Evolutionary conservation across 129 eudicot genomes (phyloP), one percentile per base, ranked within the genome.

Genomic region (Smallanthus sonchifolius): DNA sequence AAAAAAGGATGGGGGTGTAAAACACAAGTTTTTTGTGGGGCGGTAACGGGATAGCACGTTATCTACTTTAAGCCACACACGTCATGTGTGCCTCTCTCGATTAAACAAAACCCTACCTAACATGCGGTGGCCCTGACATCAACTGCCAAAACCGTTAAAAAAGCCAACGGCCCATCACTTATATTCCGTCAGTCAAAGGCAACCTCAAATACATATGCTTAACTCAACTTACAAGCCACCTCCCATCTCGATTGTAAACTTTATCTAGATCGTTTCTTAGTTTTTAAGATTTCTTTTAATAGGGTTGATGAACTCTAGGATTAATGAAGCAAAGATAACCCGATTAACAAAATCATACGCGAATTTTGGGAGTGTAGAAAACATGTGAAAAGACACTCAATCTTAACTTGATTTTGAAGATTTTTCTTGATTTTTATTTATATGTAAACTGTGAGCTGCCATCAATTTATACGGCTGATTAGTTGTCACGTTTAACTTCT

Each of bases 1-100:
- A 30, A 77, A 57, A 34, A 61, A 65, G 13, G 19, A 60, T 37
- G 4, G 39, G 70, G 76, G 55, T 59, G 76, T 69, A 59, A 77
- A 77, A 67, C 75, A 69, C 38, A 77, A 77, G 75, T 44, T 37
- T 20, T 42, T 75, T 48, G 74, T 77, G 69, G 56, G 76, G 69
- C 24, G 70, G 55, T 75, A 75, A 75, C 20, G 55, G 45, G 80
- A 67, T 71, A 78, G 77, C 76, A 78, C 82, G 77, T 78, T 78
- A 78, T 62, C 82, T 63, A 24, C 47, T 78, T 70, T 78, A 78
- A 78, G 77, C 82, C 77, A 78, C 73, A 78, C 77, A 78, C 57
- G 77, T 71, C 65, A 71, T 42, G 56, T 70, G 67, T 34, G 49
- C 69, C n/a, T 35, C 42, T 52, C 9, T 61, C 75, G 28, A 43